These are phyloP conservation scores for Heliamphora exappendiculata DNA, from an alignment of 148 eudicot genomes.

Conservation along the genomic window DNA sequence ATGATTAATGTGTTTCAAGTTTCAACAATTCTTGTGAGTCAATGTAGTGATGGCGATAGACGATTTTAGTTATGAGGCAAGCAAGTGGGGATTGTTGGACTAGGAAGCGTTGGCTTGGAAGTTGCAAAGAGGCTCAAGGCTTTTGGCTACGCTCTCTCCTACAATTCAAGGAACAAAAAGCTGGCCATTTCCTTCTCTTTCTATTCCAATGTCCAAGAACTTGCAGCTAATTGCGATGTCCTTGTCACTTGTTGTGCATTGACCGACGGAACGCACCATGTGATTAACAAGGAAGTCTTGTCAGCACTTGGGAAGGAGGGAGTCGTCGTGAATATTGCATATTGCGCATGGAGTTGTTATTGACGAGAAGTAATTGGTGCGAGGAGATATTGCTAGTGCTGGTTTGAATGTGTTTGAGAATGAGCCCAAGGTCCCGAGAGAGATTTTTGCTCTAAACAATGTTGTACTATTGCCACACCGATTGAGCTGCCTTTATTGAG, in stretches of 20 bases:
- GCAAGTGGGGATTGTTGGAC: conserved; percentile 32
- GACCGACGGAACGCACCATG: conserved; percentile 31
- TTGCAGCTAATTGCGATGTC: conserved; percentile 28
- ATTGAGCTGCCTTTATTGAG: conserved; percentile 22
- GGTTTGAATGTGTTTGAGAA: conserved; percentile 49
- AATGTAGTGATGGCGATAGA: neutral
- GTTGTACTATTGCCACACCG: conserved; percentile 39
- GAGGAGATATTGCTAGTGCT: conserved; percentile 38
- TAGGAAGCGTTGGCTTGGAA: conserved; percentile 35
- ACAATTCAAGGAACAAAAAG: conserved; percentile 35
- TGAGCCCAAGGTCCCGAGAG: conserved; percentile 42
- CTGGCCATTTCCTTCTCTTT: conserved; percentile 20
- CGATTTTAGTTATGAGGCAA: conserved; percentile 31
- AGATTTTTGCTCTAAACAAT: conserved; percentile 34
- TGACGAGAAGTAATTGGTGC: conserved; percentile 41
- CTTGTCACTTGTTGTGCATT: conserved; percentile 35
- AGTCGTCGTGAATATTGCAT: conserved; percentile 31
- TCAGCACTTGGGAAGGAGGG: conserved; percentile 32
- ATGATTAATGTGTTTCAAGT: too few relatives aligned
- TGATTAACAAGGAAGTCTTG: conserved; percentile 36
- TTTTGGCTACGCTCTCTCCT: conserved; percentile 28
- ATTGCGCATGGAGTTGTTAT: conserved; percentile 37
- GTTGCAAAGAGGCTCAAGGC: conserved; percentile 33
- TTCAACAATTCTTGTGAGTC: too few relatives aligned
- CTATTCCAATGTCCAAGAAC: conserved; percentile 20